phyloP scores from a whole-genome alignment of 2,329 filamentous ascomycete species.

The Hyphodiscus sp. region DNA sequence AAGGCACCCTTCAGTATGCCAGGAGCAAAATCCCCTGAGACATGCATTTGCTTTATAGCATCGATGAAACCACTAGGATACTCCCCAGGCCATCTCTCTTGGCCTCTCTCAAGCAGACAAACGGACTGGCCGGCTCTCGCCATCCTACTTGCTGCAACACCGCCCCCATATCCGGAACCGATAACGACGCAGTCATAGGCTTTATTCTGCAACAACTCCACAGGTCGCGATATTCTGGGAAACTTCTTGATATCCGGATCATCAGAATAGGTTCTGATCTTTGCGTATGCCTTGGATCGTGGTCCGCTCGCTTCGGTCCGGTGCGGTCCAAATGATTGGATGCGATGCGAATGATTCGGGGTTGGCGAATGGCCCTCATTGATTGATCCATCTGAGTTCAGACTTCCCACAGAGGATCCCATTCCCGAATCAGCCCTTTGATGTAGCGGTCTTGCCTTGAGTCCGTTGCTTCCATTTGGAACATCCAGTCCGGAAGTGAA shows the following conservation, averaged over 20 bases:
- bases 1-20: constrained; percentile 35
- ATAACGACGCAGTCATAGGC: constrained; percentile 60
- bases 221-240: constrained; percentile 49
- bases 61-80: constrained; percentile 47
- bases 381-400: not conserved
- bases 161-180: constrained; percentile 63
- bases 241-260: constrained; percentile 31
- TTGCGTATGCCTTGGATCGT: constrained; percentile 22
- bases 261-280: constrained; percentile 27
- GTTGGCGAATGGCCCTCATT: not conserved
- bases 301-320: constrained; percentile 17
- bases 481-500: not conserved
- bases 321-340: constrained; percentile 18
- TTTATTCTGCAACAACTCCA: constrained; percentile 47
- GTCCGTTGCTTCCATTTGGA: not conserved
- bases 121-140: constrained; percentile 53
- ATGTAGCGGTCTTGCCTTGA: not conserved
- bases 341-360: constrained; percentile 14
- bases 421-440: not conserved
- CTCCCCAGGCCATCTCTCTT: constrained; percentile 61
- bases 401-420: not conserved
- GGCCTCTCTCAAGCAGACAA: constrained; percentile 57
- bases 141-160: constrained; percentile 59
- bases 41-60: constrained; percentile 45
- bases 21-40: constrained; percentile 47